These are phyloP conservation scores for Magnolia kwangsiensis DNA, from an alignment of 164 flowering plant genomes.

Conservation along the genomic window DNA sequence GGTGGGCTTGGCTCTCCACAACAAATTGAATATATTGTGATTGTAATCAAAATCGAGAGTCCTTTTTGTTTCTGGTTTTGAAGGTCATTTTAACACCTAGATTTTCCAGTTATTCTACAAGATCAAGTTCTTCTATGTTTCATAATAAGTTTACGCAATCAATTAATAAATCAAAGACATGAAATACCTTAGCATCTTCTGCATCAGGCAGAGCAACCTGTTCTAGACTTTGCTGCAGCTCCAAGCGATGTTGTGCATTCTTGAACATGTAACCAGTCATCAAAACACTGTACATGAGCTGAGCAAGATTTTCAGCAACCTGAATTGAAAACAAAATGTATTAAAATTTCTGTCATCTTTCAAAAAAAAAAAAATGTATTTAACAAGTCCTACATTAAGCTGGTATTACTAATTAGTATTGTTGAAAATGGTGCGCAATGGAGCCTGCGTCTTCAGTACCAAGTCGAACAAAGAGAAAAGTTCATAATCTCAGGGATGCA, in stretches of 20 bases:
- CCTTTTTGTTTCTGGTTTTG: too few relatives aligned
- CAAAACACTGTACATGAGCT: conserved; percentile 95
- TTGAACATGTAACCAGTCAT: conserved; percentile 99
- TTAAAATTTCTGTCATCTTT: too few relatives aligned
- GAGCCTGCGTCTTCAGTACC: neutral
- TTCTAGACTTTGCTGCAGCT: conserved; percentile 88
- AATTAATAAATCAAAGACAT: conserved; percentile 1
- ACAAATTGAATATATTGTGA: too few relatives aligned
- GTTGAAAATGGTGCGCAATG: neutral
- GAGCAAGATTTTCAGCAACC: conserved; percentile 99
- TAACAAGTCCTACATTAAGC: neutral
- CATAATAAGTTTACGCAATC: neutral
- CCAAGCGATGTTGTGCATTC: conserved; percentile 88
- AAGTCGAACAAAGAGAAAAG: neutral
- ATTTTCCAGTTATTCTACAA: neutral
- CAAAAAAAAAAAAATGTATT: neutral
- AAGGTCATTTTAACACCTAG: neutral
- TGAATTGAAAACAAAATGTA: conserved; percentile 24
- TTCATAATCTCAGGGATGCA: neutral
- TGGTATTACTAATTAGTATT: neutral
- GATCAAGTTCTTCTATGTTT: neutral
- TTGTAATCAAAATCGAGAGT: too few relatives aligned
- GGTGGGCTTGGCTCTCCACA: too few relatives aligned
- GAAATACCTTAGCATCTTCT: conserved; percentile 46
- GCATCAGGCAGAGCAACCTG: conserved; percentile 89